Evolutionary conservation across 805 yeast genomes (phyloP), one percentile per base, ranked within the genome.

Genomic region (Candida ficus): DNA sequence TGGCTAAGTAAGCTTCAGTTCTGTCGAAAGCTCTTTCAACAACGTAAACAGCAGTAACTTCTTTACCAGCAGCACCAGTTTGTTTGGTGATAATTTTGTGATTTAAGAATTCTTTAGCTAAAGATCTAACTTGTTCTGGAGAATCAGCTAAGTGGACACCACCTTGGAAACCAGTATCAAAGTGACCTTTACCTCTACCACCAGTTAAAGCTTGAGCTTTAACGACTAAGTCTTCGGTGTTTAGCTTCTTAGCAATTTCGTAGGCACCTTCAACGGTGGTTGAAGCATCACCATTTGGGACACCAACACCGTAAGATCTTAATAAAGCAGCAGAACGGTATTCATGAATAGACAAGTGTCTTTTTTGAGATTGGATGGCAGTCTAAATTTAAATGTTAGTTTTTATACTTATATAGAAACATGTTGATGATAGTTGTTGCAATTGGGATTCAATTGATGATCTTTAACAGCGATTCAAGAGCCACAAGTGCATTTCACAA

Each of bases 201-300:
- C 99, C 99, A 44, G 99, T 90, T 60, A 93, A 76, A 36, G 96
- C 97, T 72, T 93, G 99, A 47, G 99, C 99, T 74, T 93, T 93
- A 66, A 93, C 76, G 49, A 93, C 99, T 67, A 93, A 72, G 57
- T 85, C 95, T 58, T 81, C 80, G 51, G 85, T 75, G 54, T 76
- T 75, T 60, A 93, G 75, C 43, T 71, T 67, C 68, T 81, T 76
- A 53, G 98, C 98, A 39, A 82, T 80, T 44, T 81, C 73, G 63
- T 64, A 85, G 32, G 98, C 98, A 49, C 83, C 95, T 58, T 84
- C 83, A 37, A 96, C 81, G 37, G 96, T 84, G 56, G 81, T 76
- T 50, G 98, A 95, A 46, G 96, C 93, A 50, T 73, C 80, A 59
- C 99, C 99, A 43, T 71, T 73, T 46, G 99, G 99, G 37, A 88